Evolutionary conservation across 2,329 filamentous ascomycete genomes (phyloP).

Genomic region (Alternaria hordeiaustralica): DNA sequence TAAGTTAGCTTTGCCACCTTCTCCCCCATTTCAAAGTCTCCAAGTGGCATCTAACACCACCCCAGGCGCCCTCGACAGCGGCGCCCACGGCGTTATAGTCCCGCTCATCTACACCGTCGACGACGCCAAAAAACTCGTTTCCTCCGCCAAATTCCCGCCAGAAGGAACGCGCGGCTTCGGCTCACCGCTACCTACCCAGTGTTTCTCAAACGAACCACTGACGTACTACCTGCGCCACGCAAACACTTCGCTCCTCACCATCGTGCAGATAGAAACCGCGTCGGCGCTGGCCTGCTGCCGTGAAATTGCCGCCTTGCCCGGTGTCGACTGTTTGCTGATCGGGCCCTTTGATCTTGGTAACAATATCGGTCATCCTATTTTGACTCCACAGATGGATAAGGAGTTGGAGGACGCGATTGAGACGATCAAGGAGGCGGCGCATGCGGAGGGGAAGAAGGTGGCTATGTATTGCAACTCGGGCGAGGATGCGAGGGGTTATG

Average conservation of each 20-base stretch:
- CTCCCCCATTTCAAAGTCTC: background rate
- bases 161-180: constrained; percentile 63
- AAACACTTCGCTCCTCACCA: constrained; percentile 60
- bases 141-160: constrained; percentile 63
- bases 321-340: constrained; percentile 61
- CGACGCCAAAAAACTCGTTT: constrained; percentile 60
- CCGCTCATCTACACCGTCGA: constrained; percentile 61
- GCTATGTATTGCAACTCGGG: constrained; percentile 63
- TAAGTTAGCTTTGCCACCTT: constrained; percentile 26
- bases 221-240: constrained; percentile 61
- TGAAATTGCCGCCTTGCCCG: constrained; percentile 60
- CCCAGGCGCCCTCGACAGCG: constrained; percentile 62
- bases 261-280: constrained; percentile 56
- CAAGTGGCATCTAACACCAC: background rate
- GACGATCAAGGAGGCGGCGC: constrained; percentile 58
- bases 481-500: constrained; percentile 59
- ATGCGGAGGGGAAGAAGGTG: constrained; percentile 59
- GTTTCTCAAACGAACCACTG: constrained; percentile 50
- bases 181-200: constrained; percentile 60
- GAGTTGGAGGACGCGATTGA: constrained; percentile 61
- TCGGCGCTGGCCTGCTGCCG: constrained; percentile 50
- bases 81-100: constrained; percentile 65
- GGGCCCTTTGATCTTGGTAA: constrained; percentile 65
- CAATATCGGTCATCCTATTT: constrained; percentile 62
- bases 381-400: constrained; percentile 54